Evolutionary conservation across 495 filamentous ascomycete species (phyloP), one percentile per base, ranked within the genome.

Genomic region (Aspergillus campestris): DNA sequence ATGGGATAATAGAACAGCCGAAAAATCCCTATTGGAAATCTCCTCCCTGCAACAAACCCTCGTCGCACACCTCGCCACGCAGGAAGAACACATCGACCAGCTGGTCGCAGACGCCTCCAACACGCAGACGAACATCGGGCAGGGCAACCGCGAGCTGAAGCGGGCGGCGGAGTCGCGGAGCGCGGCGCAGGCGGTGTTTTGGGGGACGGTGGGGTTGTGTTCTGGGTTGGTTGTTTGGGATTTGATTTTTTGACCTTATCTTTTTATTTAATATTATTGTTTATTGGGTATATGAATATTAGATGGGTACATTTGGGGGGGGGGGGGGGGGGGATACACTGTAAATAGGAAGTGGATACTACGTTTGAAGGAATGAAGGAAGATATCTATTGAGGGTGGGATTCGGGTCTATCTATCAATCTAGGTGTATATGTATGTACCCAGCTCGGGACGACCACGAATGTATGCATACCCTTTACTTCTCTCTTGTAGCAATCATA

Each of bases 11-110:
- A 95, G 90, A 51, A 87, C 82, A 24, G 88, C 92, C 2, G 91
- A 99, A 64, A 84, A 83, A 59, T 94, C 88, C 1, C 75, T 99
- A 7, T 56, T 95, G 5, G 92, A 97, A 59, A 97, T 99, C 43
- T 86, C 87, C 14, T 87, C 92, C 48, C 74, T 99, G 5, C 94
- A 99, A 55, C 85, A 84, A 38, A 83, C 88, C 31, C 80, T 99
- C 12, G 86, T 89, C 30, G 74, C 76, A 41, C 94, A 96, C 49
- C 79, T 99, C 1, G 73, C 82, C 14, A 80, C 81, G 3, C 92
- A 99, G 55, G 84, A 86, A 35, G 87, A 83, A 39, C 82, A 88
- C 49, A 90, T 99, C 47, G 82, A 86, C 41, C 86, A 90, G 52
- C 68, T 99, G 12, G 86, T 95, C n/a, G 71, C 81, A 38, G 94